Conservation (phyloP, 2,329 filamentous ascomycete genomes). For the Aspergillus bombycis region DNA sequence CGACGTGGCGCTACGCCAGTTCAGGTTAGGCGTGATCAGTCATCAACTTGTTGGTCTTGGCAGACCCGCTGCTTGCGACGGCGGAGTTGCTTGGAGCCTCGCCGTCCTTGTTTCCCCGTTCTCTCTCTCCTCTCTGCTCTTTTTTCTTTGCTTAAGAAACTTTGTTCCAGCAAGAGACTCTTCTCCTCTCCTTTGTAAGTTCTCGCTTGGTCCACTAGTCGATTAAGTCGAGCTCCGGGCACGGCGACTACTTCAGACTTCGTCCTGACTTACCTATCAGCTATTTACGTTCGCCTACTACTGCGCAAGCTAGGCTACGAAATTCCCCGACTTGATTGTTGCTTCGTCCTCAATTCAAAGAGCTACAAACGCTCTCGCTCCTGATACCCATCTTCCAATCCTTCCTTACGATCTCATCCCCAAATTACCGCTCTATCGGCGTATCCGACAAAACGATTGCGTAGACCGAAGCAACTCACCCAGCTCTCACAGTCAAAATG, state of each 20-base stretch:
- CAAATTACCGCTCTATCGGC: conserved; percentile 1
- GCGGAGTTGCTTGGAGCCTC: conserved; percentile 24
- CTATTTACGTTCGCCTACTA: neutral
- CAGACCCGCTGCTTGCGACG: conserved; percentile 40
- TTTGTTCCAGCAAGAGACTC: neutral
- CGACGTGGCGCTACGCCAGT: neutral
- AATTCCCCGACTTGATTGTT: conserved; percentile 1
- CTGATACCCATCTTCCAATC: neutral
- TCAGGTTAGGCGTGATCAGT: conserved; percentile 25
- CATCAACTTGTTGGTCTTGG: conserved; percentile 30
- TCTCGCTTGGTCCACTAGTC: neutral
- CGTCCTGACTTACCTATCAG: conserved; percentile 5
- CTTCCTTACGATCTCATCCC: neutral
- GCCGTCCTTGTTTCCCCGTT: conserved; percentile 24
- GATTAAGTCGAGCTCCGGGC: neutral
- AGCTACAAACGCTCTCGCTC: neutral
- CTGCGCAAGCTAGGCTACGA: conserved; percentile 13
- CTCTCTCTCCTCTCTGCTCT: conserved; percentile 13
- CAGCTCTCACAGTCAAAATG: conserved; percentile 58
- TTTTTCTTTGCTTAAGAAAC: neutral
- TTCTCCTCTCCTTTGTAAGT: conserved; percentile 4
- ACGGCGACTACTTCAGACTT: conserved; percentile 12
- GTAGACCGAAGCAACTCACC: neutral
- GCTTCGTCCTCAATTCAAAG: neutral
- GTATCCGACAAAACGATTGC: conserved; percentile 4